phyloP scores from a whole-genome alignment of 495 filamentous ascomycete genomes.

The Hypoxylon crocopeplum region DNA sequence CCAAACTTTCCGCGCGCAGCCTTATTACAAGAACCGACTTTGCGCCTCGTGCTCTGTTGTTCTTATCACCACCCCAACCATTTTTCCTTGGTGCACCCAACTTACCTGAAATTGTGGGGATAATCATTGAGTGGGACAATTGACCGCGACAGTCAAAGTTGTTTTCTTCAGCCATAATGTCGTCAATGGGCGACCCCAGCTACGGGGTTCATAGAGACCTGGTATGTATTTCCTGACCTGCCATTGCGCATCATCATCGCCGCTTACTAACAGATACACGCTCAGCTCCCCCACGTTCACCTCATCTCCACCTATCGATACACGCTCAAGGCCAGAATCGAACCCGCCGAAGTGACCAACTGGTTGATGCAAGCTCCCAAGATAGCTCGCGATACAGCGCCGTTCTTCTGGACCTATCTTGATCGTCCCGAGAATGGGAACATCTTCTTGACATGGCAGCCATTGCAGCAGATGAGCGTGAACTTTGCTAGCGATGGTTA shows the following conservation, averaged over 20 bases:
- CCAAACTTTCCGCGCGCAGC: slow-evolving; percentile 27
- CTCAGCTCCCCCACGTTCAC: slow-evolving; percentile 84
- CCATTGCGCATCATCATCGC: slow-evolving; percentile 10
- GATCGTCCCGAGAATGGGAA: slow-evolving; percentile 80
- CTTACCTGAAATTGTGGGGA: neutral
- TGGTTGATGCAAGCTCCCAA: slow-evolving; percentile 81
- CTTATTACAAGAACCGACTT: slow-evolving; percentile 1
- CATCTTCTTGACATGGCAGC: slow-evolving; percentile 87
- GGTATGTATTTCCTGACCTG: slow-evolving; percentile 50
- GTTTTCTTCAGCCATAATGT: slow-evolving; percentile 30
- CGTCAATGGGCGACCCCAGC: slow-evolving; percentile 68
- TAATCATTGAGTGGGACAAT: neutral
- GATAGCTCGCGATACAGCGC: slow-evolving; percentile 73
- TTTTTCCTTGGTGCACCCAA: too few relatives aligned
- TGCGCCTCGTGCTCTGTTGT: too few relatives aligned
- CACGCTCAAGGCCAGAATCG: slow-evolving; percentile 68
- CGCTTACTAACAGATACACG: slow-evolving; percentile 8
- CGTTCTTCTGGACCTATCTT: slow-evolving; percentile 92
- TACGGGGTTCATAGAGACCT: slow-evolving; percentile 66
- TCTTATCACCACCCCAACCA: neutral
- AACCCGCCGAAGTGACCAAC: slow-evolving; percentile 72
- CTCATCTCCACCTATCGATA: slow-evolving; percentile 79
- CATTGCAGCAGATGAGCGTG: slow-evolving; percentile 66
- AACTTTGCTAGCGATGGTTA: slow-evolving; percentile 90
- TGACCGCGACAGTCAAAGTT: slow-evolving; percentile 1